phyloP scores from a whole-genome alignment of 306 rosid species.

The Lathyrus sativus region DNA sequence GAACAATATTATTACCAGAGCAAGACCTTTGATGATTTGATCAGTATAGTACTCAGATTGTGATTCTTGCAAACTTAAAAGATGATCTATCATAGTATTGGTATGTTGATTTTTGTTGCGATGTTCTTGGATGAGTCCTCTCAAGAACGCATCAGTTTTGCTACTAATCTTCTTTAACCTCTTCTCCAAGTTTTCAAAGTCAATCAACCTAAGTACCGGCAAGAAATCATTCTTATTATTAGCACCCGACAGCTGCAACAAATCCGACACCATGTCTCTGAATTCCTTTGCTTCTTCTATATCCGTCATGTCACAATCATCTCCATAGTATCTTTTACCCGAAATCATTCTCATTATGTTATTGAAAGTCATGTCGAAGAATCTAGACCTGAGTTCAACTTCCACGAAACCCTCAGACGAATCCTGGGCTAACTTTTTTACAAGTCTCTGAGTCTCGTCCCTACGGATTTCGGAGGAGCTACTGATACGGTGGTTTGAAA shows the following conservation, averaged over 20 bases:
- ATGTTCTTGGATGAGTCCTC: slow-evolving; percentile 46
- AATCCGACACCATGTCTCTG: slow-evolving; percentile 38
- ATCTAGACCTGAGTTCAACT: slow-evolving; percentile 38
- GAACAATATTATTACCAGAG: neutral
- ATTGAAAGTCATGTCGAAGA: slow-evolving; percentile 50
- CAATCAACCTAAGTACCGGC: slow-evolving; percentile 43
- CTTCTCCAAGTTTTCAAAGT: slow-evolving; percentile 27
- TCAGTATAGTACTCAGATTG: slow-evolving; percentile 45
- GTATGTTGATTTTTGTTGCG: neutral
- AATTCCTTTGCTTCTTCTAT: slow-evolving; percentile 47
- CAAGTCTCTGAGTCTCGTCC: slow-evolving; percentile 44
- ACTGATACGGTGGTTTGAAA: slow-evolving; percentile 45
- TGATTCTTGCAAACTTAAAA: slow-evolving; percentile 44
- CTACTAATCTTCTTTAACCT: slow-evolving; percentile 21
- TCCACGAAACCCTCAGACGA: neutral
- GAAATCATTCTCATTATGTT: slow-evolving; percentile 44
- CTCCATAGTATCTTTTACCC: slow-evolving; percentile 49
- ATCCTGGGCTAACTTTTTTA: slow-evolving; percentile 17
- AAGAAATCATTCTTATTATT: slow-evolving; percentile 46
- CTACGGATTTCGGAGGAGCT: slow-evolving; percentile 39
- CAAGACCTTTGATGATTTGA: slow-evolving; percentile 53
- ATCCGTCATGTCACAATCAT: slow-evolving; percentile 37
- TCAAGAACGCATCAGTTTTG: slow-evolving; percentile 40
- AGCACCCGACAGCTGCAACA: slow-evolving; percentile 14
- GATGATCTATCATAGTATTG: slow-evolving; percentile 38